A percentile compares a stretch with the other conserved stretches of the same genome.
Conservation (phyloP, 768 basidiomycete genomes). For the Pluteus cervinus region DNA sequence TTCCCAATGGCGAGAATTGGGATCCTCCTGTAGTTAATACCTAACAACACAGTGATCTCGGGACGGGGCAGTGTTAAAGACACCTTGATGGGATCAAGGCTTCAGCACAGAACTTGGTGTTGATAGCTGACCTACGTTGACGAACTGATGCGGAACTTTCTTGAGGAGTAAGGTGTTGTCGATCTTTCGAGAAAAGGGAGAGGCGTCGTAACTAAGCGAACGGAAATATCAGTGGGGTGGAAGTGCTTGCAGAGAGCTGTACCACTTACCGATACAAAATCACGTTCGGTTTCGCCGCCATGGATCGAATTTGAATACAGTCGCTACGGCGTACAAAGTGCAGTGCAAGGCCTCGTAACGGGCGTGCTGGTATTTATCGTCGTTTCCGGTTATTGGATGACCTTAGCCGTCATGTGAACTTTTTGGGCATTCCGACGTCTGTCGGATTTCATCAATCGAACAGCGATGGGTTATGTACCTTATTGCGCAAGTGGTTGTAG, state of each 20-base stretch:
- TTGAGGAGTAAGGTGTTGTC: slow-evolving; percentile 47
- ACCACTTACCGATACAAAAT: slow-evolving; percentile 40
- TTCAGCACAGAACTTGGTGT: no score
- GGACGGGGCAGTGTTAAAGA: slow-evolving; percentile 46
- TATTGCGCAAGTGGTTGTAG: no score
- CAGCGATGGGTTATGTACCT: no score
- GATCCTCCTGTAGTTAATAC: slow-evolving; percentile 51
- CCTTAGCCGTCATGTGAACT: slow-evolving; percentile 8
- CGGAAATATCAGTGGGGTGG: not conserved
- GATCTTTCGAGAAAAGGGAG: slow-evolving; percentile 46
- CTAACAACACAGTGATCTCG: slow-evolving; percentile 46
- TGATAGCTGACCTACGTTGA: slow-evolving; percentile 31
- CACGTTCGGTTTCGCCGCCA: slow-evolving; percentile 27
- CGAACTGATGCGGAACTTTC: slow-evolving; percentile 38
- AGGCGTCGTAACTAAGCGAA: slow-evolving; percentile 39
- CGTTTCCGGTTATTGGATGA: slow-evolving; percentile 6
- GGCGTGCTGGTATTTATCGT: no score
- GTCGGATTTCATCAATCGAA: no score
- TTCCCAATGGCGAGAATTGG: slow-evolving; percentile 56
- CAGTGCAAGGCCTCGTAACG: no score
- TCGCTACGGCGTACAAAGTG: no score
- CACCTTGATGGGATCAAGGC: slow-evolving; percentile 36
- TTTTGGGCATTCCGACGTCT: no score
- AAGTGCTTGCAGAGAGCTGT: not conserved
- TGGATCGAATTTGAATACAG: no score